Base-by-base conservation (phyloP, 371 early-diverging fungal species). In the Rhizopus delemar region DNA sequence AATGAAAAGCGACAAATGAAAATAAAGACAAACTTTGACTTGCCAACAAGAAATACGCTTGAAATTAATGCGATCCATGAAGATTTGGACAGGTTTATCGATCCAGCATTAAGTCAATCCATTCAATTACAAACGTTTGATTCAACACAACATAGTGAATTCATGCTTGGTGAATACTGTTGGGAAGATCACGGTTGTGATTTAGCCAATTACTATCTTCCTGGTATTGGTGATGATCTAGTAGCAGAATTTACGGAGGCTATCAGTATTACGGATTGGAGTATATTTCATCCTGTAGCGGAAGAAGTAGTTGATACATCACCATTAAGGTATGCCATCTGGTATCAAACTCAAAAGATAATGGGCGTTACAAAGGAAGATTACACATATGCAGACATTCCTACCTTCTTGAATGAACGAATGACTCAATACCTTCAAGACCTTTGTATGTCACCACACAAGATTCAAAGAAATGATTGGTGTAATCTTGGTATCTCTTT, bases 141-240 rank as follows among this genome's bases (percentile, higher is more conserved):
- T 46, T 53, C 65, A 29, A 63, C 68, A 3, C 64, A 74, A 29
- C 62, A 63, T 9, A 69, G 70, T 15, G 81, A 84, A 51, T 82
- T 84, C 45, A 77, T 79, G 60, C 69, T 86, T 16, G 74, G 77
- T 13, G 87, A 88, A n/a, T 88, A 84, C 61, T 74, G 80, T 12
- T 88, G 86, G 86, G 86, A 87, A 61, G 85, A 86, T 12, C 85
- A 86, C 57, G 87, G 86, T 5, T 77, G 80, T n/a, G 77, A 75
- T 34, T 59, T 86, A n/a, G 77, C 84, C 6, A 78, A 81, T n/a
- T 82, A 84, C 43, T 87, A 71, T 62, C 60, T 88, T 15, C 84
- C 81, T 11, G 84, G 77, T 13, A 62, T 83, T 33, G 86, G 85
- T n/a, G 86, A 88, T 53, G 62, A 70, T 4, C 57, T 88, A 1